Conservation (phyloP, 1,139 yeast species). For the Arxiozyma bovina region DNA sequence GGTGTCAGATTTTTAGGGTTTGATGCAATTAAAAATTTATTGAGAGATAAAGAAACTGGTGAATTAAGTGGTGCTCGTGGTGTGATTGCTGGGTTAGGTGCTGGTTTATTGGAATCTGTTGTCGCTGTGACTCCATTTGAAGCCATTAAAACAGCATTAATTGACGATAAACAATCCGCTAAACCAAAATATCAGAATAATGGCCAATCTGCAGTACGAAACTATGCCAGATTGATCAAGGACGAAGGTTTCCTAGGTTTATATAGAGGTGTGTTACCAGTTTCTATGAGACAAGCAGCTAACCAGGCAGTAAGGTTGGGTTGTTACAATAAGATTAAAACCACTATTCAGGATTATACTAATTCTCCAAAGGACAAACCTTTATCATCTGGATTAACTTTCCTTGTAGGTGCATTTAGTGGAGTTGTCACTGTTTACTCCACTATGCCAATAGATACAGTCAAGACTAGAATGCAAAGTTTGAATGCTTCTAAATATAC, state of each 20-base stretch:
- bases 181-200: conserved; percentile 66
- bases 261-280: conserved; percentile 86
- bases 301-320: conserved; percentile 93
- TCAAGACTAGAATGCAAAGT: conserved; percentile 96
- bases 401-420: conserved; percentile 84
- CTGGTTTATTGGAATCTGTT: conserved; percentile 85
- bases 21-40: conserved; percentile 68
- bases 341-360: conserved; percentile 65
- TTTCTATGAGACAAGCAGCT: conserved; percentile 89
- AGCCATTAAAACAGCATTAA: conserved; percentile 90
- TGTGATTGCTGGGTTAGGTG: conserved; percentile 90
- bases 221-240: conserved; percentile 38
- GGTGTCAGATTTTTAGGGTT: conserved; percentile 89
- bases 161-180: conserved; percentile 77
- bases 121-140: conserved; percentile 96
- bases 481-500: conserved; percentile 68
- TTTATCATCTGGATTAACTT: conserved; percentile 69
- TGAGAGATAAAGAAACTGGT: conserved; percentile 71
- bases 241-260: conserved; percentile 80
- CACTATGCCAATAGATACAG: conserved; percentile 97
- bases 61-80: conserved; percentile 84
- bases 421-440: conserved; percentile 90
- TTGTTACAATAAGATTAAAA: conserved; percentile 80
- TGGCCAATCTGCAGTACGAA: conserved; percentile 45
- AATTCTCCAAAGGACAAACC: conserved; percentile 63